Evolutionary conservation across 169 alveolate species (phyloP).

Genomic region (Plasmodium knowlesi): DNA sequence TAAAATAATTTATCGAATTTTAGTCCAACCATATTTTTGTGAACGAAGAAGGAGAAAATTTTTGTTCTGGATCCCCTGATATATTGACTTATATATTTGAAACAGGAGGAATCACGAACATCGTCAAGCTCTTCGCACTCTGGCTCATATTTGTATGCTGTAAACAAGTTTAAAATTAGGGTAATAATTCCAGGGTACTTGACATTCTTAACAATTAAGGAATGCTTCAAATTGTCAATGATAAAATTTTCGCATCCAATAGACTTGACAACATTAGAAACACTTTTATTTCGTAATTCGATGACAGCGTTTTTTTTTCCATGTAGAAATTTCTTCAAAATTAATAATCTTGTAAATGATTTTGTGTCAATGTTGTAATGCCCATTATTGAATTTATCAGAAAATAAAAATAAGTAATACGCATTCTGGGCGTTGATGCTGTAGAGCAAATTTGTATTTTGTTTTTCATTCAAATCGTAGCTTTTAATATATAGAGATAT

Average conservation of each 20-base stretch:
- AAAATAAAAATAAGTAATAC: slow-evolving; percentile 46
- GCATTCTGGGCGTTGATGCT: slow-evolving; percentile 74
- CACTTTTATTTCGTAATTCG: slow-evolving; percentile 62
- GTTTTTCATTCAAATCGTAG: slow-evolving; percentile 61
- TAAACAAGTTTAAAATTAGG: slow-evolving; percentile 36
- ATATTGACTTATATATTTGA: slow-evolving; percentile 30
- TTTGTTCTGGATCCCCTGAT: slow-evolving; percentile 54
- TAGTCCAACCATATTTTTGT: slow-evolving; percentile 67
- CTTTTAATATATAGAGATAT: slow-evolving; percentile 58
- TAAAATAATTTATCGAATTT: slow-evolving; percentile 63
- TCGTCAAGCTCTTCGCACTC: not conserved
- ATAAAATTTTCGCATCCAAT: slow-evolving; percentile 63
- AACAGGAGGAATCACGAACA: not conserved
- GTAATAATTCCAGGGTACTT: slow-evolving; percentile 67
- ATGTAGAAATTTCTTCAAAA: slow-evolving; percentile 42
- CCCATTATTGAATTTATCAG: slow-evolving; percentile 31
- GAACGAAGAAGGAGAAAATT: slow-evolving; percentile 59
- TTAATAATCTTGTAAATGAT: slow-evolving; percentile 66
- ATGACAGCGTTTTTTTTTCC: slow-evolving; percentile 69
- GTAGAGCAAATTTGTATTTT: slow-evolving; percentile 49
- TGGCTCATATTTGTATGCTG: slow-evolving; percentile 54
- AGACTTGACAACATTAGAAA: slow-evolving; percentile 53
- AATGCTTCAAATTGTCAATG: slow-evolving; percentile 59
- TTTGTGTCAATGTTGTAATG: slow-evolving; percentile 68
- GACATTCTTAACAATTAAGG: slow-evolving; percentile 59